phyloP scores from a whole-genome alignment of 1,139 yeast species.

The Kurtzmaniella quercitrusa region DNA sequence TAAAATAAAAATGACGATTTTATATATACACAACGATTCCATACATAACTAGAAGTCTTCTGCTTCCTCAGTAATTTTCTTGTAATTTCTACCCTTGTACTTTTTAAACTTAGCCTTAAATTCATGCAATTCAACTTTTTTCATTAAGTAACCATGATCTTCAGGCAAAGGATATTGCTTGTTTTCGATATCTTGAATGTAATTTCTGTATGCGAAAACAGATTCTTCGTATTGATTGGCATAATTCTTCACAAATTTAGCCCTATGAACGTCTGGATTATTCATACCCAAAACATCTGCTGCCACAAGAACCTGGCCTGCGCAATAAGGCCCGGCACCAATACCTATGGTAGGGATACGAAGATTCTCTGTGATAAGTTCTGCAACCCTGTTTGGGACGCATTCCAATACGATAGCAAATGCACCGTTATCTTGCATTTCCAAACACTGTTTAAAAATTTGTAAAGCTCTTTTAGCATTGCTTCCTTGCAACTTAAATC shows the following conservation, averaged over 20 bases:
- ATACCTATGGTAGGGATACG: constrained; percentile 87
- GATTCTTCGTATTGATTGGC: constrained; percentile 49
- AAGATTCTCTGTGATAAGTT: constrained; percentile 55
- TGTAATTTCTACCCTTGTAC: neutral
- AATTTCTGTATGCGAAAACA: constrained; percentile 49
- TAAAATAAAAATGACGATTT: neutral
- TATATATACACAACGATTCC: neutral
- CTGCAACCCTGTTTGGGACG: constrained; percentile 73
- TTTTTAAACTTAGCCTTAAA: constrained; percentile 23
- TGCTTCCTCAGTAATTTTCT: neutral
- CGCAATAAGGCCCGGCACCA: constrained; percentile 83
- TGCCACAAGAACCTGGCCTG: constrained; percentile 89
- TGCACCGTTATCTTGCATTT: constrained; percentile 74
- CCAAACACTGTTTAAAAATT: constrained; percentile 65
- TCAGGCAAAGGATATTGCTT: constrained; percentile 57
- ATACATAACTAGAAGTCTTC: neutral
- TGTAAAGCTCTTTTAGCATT: constrained; percentile 49
- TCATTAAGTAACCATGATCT: constrained; percentile 68
- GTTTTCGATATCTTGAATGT: constrained; percentile 54
- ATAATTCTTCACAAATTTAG: constrained; percentile 79
- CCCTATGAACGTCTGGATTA: constrained; percentile 44
- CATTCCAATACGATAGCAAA: constrained; percentile 79
- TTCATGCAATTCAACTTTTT: constrained; percentile 57
- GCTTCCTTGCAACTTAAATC: constrained; percentile 84
- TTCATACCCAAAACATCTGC: constrained; percentile 80